Evolutionary conservation across 768 basidiomycete genomes (phyloP).

Genomic region (Termitomyces sp.): DNA sequence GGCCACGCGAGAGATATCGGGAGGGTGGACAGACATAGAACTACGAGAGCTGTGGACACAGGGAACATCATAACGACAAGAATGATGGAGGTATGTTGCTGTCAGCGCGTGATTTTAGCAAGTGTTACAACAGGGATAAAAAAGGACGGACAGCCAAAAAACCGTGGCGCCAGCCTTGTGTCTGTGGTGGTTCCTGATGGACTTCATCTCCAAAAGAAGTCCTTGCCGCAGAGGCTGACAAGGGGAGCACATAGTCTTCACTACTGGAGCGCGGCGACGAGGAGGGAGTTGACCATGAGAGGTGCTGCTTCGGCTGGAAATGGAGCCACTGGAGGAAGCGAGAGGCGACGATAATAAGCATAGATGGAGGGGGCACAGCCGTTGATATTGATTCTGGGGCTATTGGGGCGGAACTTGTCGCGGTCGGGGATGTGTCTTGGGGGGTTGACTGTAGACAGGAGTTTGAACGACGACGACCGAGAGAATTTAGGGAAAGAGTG

Average conservation of each 20-base stretch:
- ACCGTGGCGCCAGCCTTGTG: slow-evolving; percentile 23
- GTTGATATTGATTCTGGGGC: slow-evolving; percentile 16
- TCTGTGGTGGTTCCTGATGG: slow-evolving; percentile 28
- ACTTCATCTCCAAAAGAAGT: slow-evolving; percentile 42
- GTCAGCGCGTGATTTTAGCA: slow-evolving; percentile 12
- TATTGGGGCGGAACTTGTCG: slow-evolving; percentile 15
- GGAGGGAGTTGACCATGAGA: slow-evolving; percentile 43
- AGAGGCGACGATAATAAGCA: slow-evolving; percentile 49
- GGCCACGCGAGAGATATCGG: slow-evolving; percentile 79
- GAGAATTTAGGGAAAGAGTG: slow-evolving; percentile 45
- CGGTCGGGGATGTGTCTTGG: slow-evolving; percentile 6
- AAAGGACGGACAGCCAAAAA: slow-evolving; percentile 30
- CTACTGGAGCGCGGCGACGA: slow-evolving; percentile 40
- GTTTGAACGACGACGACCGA: slow-evolving; percentile 53
- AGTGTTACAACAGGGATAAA: slow-evolving; percentile 3
- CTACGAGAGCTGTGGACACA: slow-evolving; percentile 64
- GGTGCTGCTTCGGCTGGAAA: slow-evolving; percentile 36
- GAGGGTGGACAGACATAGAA: slow-evolving; percentile 74
- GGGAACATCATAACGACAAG: slow-evolving; percentile 54
- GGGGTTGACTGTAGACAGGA: slow-evolving; percentile 37
- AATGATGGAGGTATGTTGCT: slow-evolving; percentile 16
- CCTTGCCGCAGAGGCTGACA: slow-evolving; percentile 43
- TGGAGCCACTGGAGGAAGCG: slow-evolving; percentile 54
- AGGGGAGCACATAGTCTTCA: slow-evolving; percentile 50
- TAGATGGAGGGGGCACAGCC: slow-evolving; percentile 33